phyloP scores from a whole-genome alignment of 2,329 filamentous ascomycete genomes.

The Penicillium aurantiogriseum region DNA sequence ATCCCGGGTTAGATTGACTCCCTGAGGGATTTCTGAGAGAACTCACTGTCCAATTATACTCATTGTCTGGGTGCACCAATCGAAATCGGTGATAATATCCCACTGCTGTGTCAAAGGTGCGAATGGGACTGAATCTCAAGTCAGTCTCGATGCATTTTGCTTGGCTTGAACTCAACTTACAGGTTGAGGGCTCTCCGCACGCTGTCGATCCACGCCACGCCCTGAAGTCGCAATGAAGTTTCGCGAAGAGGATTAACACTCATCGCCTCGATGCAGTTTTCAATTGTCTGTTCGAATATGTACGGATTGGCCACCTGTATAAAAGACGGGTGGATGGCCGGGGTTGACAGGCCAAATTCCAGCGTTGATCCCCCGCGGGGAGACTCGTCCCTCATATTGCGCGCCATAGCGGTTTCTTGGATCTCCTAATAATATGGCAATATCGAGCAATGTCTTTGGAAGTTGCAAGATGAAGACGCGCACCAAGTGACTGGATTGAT shows the following conservation, averaged over 20 bases:
- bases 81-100: constrained; percentile 94
- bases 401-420: constrained; percentile 17
- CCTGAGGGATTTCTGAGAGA: background rate
- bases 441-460: constrained; percentile 1
- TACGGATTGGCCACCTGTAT: constrained; percentile 71
- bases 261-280: constrained; percentile 67
- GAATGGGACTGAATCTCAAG: constrained; percentile 63
- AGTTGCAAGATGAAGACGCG: constrained; percentile 2
- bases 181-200: constrained; percentile 76
- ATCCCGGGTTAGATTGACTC: constrained; percentile 3
- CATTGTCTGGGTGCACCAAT: constrained; percentile 76
- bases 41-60: constrained; percentile 69
- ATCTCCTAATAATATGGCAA: background rate
- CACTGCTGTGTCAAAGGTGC: constrained; percentile 87
- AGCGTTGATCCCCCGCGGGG: constrained; percentile 9
- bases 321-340: constrained; percentile 60
- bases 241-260: constrained; percentile 75
- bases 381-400: constrained; percentile 21
- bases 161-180: constrained; percentile 51
- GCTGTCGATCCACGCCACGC: constrained; percentile 83
- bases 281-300: constrained; percentile 76
- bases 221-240: constrained; percentile 76
- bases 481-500: constrained; percentile 5
- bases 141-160: constrained; percentile 12
- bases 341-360: constrained; percentile 21